These are phyloP conservation scores for Syncephalastrum monosporum DNA, from an alignment of 371 early-diverging fungal genomes.

Conservation along the genomic window DNA sequence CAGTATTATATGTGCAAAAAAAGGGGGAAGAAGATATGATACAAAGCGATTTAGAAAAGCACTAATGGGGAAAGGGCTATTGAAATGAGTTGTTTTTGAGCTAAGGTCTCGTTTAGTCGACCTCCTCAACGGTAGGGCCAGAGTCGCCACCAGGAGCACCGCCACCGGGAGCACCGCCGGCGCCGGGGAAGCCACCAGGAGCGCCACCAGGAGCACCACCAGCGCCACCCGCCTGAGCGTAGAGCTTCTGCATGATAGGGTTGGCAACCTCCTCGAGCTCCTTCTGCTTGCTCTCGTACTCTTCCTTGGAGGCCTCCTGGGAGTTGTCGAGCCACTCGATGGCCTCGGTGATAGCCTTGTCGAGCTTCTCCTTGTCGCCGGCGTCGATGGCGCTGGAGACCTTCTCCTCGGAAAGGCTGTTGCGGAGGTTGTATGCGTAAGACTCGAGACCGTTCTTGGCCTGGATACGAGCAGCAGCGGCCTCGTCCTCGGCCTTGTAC, in stretches of 20 bases:
- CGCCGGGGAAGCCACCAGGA: slow-evolving; percentile 63
- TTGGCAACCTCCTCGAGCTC: slow-evolving; percentile 85
- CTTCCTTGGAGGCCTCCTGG: slow-evolving; percentile 88
- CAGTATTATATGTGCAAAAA: too few relatives aligned
- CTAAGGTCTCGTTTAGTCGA: slow-evolving; percentile 50
- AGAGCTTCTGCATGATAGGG: slow-evolving; percentile 78
- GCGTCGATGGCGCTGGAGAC: slow-evolving; percentile 77
- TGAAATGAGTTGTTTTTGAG: not conserved
- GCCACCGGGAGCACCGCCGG: slow-evolving; percentile 56
- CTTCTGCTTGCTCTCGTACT: slow-evolving; percentile 86
- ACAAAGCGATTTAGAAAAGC: not conserved
- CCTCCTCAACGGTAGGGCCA: slow-evolving; percentile 84
- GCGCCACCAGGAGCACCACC: slow-evolving; percentile 60
- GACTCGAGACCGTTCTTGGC: slow-evolving; percentile 93
- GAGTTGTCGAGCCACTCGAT: slow-evolving; percentile 86
- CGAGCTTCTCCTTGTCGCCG: slow-evolving; percentile 84
- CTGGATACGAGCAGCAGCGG: slow-evolving; percentile 80
- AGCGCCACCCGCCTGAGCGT: slow-evolving; percentile 88
- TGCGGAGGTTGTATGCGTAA: slow-evolving; percentile 92
- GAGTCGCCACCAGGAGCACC: slow-evolving; percentile 42
- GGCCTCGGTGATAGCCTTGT: slow-evolving; percentile 78
- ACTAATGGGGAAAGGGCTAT: not conserved
- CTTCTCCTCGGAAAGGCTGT: slow-evolving; percentile 86
- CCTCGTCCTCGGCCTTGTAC: slow-evolving; percentile 95
- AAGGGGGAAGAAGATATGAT: not conserved